These are phyloP conservation scores for Colletotrichum sp. DNA, from an alignment of 2,329 filamentous ascomycete genomes.

Conservation along the genomic window DNA sequence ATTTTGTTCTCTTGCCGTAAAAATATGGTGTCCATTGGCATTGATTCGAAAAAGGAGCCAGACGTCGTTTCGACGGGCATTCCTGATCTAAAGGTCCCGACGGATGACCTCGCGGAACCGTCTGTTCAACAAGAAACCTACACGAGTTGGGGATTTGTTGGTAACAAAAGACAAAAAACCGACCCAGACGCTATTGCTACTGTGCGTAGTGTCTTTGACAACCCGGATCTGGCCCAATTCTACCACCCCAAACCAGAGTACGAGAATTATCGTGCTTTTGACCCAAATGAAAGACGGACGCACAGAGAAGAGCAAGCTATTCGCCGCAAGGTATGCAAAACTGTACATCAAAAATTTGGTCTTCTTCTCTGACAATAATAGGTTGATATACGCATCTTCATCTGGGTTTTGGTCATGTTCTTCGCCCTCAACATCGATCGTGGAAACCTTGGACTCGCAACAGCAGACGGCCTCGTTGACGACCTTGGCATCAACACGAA, in stretches of 20 bases:
- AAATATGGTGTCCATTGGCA: neutral
- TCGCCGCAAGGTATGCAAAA: neutral
- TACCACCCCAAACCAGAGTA: neutral
- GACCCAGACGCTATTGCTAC: neutral
- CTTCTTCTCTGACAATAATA: neutral
- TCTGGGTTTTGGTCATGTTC: slow-evolving; percentile 40
- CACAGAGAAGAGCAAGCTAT: neutral
- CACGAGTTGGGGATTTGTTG: neutral
- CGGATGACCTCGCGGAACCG: neutral
- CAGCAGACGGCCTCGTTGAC: slow-evolving; percentile 64
- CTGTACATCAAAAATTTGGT: accelerated
- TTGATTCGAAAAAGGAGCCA: neutral
- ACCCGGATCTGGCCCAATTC: neutral
- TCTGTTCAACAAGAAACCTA: neutral
- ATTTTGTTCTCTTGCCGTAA: neutral
- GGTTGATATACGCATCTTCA: neutral
- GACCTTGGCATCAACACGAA: slow-evolving; percentile 53
- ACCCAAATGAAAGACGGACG: neutral
- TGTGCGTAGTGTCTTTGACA: neutral
- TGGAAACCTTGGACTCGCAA: slow-evolving; percentile 65
- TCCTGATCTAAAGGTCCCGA: no score
- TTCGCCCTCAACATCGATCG: slow-evolving; percentile 68
- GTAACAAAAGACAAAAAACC: neutral
- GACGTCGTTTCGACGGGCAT: neutral
- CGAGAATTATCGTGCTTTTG: neutral